Conservation (phyloP, 768 basidiomycete genomes). For the Pleurotus djamor region DNA sequence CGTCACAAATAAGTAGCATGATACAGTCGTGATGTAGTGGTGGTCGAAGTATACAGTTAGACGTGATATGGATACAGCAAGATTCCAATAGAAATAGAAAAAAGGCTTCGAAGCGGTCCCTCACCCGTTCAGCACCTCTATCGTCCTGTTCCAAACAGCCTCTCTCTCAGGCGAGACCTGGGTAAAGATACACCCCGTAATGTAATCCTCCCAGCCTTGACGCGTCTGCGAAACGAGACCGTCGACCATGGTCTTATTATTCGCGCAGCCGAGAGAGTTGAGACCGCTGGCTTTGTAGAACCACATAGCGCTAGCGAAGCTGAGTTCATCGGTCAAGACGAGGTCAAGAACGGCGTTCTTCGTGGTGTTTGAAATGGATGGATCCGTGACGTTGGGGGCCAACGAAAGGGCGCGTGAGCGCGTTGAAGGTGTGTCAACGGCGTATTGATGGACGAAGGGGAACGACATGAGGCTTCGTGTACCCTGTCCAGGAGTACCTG, state of each 20-base stretch:
- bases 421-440: slow-evolving; percentile 1
- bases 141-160: slow-evolving; percentile 1
- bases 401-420: neutral
- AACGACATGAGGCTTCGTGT: slow-evolving; percentile 8
- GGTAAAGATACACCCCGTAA: slow-evolving; percentile 3
- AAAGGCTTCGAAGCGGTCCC: neutral
- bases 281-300: slow-evolving; percentile 4
- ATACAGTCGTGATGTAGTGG: too few relatives aligned
- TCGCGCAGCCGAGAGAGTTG: neutral
- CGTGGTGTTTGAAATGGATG: neutral
- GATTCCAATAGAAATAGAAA: neutral
- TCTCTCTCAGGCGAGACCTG: neutral
- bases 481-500: slow-evolving; percentile 5
- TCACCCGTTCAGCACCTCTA: neutral
- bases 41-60: neutral
- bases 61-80: neutral
- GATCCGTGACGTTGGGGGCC: neutral
- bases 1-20: too few relatives aligned
- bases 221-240: slow-evolving; percentile 1
- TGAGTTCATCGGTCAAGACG: slow-evolving; percentile 3
- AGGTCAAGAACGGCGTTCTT: slow-evolving; percentile 6
- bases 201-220: slow-evolving; percentile 4
- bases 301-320: slow-evolving; percentile 9
- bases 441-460: slow-evolving; percentile 6
- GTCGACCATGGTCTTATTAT: neutral